Evolutionary conservation across 257 asterid species (phyloP), one percentile per base, ranked within the genome.

Genomic region (Verbena officinalis): DNA sequence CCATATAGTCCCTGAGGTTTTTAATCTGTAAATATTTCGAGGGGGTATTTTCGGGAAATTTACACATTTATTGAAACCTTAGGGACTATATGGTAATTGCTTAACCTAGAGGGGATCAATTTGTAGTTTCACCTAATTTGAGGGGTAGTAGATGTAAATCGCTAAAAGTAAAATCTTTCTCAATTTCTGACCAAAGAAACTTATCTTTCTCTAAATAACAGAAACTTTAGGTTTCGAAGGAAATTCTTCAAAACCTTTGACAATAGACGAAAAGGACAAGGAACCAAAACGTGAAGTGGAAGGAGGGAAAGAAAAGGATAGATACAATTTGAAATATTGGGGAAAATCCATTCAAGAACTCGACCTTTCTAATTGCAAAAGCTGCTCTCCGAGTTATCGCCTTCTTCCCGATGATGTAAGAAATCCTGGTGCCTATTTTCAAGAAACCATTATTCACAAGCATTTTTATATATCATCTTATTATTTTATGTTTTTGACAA

Each of bases 261-360:
- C 62, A 71, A 67, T 78, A 50, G 98, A 86, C 61, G 98, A 86
- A 23, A 91, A 86, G 77, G 95, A 83, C 15, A 90, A 80, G 72
- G 96, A 78, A 48, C 85, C 43, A 16, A 92, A 87, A 73, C 91
- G 88, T 59, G 99, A 90, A 55, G 69, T 67, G 38, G 99, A 93
- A 63, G 87, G 72, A 54, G 83, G 80, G 55, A 90, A 93, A 79
- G 99, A 93, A 69, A 90, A 85, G 66, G 95, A 93, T 53, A 74
- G 82, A 55, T 77, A 48, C 80, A 84, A 84, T 76, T 81, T 75
- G 65, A 93, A 93, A 74, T 90, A 93, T 67, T 86, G 87, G 89
- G 95, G 87, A 76, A 93, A 93, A 73, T 90, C 99, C 77, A 85
- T 93, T 68, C 96, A 93, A 67, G 99, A 93, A 83, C 96, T 93